Base-by-base conservation (phyloP, 148 eudicot genomes). In the Dianthus caryophyllus region DNA sequence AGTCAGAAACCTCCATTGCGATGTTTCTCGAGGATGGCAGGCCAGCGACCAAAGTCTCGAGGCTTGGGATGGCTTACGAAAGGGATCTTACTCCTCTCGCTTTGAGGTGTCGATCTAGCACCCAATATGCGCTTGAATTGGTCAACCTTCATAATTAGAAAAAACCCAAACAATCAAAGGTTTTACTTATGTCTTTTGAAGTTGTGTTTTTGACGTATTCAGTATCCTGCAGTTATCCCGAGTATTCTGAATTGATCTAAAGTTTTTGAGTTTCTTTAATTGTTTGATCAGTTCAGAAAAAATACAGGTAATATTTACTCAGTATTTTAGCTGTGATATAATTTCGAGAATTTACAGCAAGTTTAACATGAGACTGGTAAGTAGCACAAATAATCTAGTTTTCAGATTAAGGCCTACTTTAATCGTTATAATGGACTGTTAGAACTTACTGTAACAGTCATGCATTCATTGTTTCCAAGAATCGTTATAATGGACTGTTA, bases 81-180 rank as follows among this genome's bases (percentile, higher is more conserved):
- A 50, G 96, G 83, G 43, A 83, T 79, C 25, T 65, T 70, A 68
- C 70, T 69, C 81, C 78, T 78, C 47, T 71, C 81, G 57, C 79
- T 80, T 62, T 73, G 41, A 21, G 86, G 89, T 49, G 79, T 84
- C 47, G 76, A 66, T 75, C 88, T 87, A 55, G 88, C 91, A 54
- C 98, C 98, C 65, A 92, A 86, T 64, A 92, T 77, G 76, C 66
- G 78, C 91, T 80, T 92, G 77, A 92, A 92, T 82, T 92, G 82
- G 66, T 77, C 85, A 81, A 92, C 89, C 98, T 92, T 65, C 36
- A 65, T 18, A 69, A 64, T 43, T 43, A 22, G 44, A 62, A 22
- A 20, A 16, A 30, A 33, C 6, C 33, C 10, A 16, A 59, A 29
- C 18, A 33, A 18, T 24, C 38, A 53, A 21, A 61, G 9, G 31